Conservation (phyloP, 768 basidiomycete species). For the Lentinula boryana region DNA sequence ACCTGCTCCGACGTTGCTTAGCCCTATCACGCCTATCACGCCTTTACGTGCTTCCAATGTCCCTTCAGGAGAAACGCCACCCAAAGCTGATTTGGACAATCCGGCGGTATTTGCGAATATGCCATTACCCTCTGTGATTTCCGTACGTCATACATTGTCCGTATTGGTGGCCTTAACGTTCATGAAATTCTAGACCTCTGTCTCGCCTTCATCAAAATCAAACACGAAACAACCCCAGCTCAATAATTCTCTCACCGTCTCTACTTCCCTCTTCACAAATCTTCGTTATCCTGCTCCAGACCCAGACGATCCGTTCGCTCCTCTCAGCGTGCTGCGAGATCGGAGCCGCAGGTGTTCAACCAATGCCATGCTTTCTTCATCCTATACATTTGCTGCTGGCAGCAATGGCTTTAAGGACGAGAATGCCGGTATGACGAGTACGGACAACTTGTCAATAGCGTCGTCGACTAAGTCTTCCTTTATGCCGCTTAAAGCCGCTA, state of each 20-base stretch:
- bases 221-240: background rate
- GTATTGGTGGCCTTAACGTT: background rate
- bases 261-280: background rate
- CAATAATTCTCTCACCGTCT: background rate
- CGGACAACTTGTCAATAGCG: background rate
- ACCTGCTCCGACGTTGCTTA: slow-evolving; percentile 47
- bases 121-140: background rate
- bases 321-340: slow-evolving; percentile 58
- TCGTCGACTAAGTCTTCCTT: background rate
- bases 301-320: slow-evolving; percentile 64
- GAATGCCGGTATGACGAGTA: background rate
- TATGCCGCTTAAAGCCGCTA: slow-evolving; percentile 11
- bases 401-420: slow-evolving; percentile 3
- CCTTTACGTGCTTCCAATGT: background rate
- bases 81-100: background rate
- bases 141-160: background rate
- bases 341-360: slow-evolving; percentile 22
- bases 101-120: background rate
- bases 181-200: background rate
- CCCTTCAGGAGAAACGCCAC: background rate
- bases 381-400: background rate
- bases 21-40: slow-evolving; percentile 22
- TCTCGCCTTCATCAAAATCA: background rate
- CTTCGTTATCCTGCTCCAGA: slow-evolving; percentile 60
- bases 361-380: slow-evolving; percentile 8